Evolutionary conservation across 441 rosid genomes (phyloP), one percentile per base, ranked within the genome.

Genomic region (Populus hybrid): DNA sequence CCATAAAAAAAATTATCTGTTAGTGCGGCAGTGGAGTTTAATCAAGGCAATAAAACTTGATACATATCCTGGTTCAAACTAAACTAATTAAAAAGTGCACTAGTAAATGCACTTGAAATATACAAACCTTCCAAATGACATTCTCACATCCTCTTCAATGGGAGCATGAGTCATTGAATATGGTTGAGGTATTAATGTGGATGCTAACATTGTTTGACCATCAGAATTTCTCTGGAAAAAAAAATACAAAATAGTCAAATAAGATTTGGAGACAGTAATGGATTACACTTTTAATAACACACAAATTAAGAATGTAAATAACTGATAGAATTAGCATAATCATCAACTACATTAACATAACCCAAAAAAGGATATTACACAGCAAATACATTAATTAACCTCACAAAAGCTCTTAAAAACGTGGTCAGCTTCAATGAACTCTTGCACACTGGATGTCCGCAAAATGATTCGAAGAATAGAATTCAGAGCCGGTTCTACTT

Each of bases 121-220:
- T 83, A 79, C 79, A 63, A 68, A 97, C 99, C 99, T 94, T 88
- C 99, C 98, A 88, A 97, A 97, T 76, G 99, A 94, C 93, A 97
- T 84, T 87, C 92, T 88, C 85, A 91, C 93, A 79, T 97, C 98
- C 84, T 94, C 98, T 76, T 94, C 98, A 72, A 88, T 82, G 75
- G 93, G 80, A 79, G 91, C 90, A 76, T 82, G 87, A 80, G 82
- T 75, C 83, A 85, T 88, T 46, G 88, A 84, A 80, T 83, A 85
- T n/a, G 97, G 97, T 81, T 91, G 95, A 70, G 97, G 98, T 82
- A 94, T 93, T 87, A 97, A 88, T 30, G 97, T 97, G 46, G 99
- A 94, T 36, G 92, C 97, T 83, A 97, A 82, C 97, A 94, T 90
- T 79, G 89, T 75, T 83, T 97, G 99, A 82, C 98, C 97, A 80